Percentiles rank a stretch among this genome's conserved stretches.
Evolutionary conservation across 345 rosid species (phyloP).

Genomic region (Euphorbia tirucalli): DNA sequence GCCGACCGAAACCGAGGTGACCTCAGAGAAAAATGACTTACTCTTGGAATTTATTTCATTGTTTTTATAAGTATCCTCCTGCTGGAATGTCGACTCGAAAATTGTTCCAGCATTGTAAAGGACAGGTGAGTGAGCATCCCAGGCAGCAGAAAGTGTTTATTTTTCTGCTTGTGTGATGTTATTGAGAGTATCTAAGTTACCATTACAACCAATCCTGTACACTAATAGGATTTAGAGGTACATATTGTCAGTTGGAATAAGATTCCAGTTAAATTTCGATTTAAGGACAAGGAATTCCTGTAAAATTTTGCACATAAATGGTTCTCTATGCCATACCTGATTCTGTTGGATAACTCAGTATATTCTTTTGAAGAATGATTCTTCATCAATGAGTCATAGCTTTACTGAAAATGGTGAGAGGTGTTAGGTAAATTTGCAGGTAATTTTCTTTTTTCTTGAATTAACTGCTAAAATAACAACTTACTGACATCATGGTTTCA

Average conservation of each 20-base stretch:
- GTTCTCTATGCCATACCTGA: not conserved
- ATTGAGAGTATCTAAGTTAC: conserved; percentile 8
- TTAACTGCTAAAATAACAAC: too few relatives aligned
- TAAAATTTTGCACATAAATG: too few relatives aligned
- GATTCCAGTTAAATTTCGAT: not conserved
- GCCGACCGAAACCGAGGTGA: conserved; percentile 2
- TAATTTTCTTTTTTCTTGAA: not conserved
- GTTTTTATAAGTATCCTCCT: too few relatives aligned
- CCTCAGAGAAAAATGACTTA: too few relatives aligned
- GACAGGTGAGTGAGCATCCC: conserved; percentile 37
- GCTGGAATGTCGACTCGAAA: not conserved
- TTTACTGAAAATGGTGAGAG: too few relatives aligned
- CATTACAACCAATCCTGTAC: conserved; percentile 16
- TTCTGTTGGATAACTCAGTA: too few relatives aligned
- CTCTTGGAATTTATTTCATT: too few relatives aligned
- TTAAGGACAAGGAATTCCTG: not conserved
- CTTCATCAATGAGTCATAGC: not conserved
- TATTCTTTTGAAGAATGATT: not conserved
- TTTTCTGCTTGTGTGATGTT: conserved; percentile 42
- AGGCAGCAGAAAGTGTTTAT: conserved; percentile 28
- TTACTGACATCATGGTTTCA: too few relatives aligned
- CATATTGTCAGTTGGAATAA: conserved; percentile 26
- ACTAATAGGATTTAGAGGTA: conserved; percentile 23
- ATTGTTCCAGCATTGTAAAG: not conserved
- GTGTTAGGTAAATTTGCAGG: too few relatives aligned